Percentiles rank a stretch among this genome's conserved stretches.
Evolutionary conservation across 257 asterid genomes (phyloP).

Genomic region (Echium plantagineum): DNA sequence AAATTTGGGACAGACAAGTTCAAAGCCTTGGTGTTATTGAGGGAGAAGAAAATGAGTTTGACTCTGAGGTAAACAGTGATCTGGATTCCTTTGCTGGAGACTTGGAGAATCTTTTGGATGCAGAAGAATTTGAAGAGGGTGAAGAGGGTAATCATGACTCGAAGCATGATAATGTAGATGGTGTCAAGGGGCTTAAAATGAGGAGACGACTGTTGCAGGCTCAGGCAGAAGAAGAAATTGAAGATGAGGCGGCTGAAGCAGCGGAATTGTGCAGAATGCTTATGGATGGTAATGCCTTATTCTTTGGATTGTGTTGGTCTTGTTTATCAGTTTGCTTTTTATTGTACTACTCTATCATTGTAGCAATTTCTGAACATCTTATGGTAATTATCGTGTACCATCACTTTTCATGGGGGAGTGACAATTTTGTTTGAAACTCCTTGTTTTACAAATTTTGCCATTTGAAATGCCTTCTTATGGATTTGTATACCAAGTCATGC

Average conservation of each 20-base stretch:
- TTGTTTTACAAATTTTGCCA: too few relatives aligned
- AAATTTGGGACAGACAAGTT: conserved; percentile 93
- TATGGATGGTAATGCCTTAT: conserved; percentile 67
- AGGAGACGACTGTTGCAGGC: conserved; percentile 79
- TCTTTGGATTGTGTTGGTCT: not conserved
- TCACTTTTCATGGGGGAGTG: too few relatives aligned
- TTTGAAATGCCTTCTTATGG: too few relatives aligned
- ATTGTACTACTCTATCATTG: too few relatives aligned
- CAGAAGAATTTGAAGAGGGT: conserved; percentile 83
- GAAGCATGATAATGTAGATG: conserved; percentile 55
- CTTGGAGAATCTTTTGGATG: conserved; percentile 94
- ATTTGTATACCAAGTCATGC: too few relatives aligned
- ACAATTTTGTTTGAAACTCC: too few relatives aligned
- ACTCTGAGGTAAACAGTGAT: conserved; percentile 91
- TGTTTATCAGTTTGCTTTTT: not conserved
- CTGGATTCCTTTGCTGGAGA: conserved; percentile 99
- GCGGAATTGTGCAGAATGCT: conserved; percentile 94
- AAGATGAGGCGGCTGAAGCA: conserved; percentile 97
- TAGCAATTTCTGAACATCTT: too few relatives aligned
- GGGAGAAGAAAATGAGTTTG: conserved; percentile 91
- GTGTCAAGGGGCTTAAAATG: conserved; percentile 88
- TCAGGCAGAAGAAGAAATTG: conserved; percentile 80
- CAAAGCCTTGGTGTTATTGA: conserved; percentile 77
- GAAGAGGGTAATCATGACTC: conserved; percentile 55
- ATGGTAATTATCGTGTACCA: too few relatives aligned